Percentiles rank a stretch among this genome's conserved stretches.
These are phyloP conservation scores for Pyrus bretschneideri DNA, from an alignment of 306 rosid species.

Conservation along the genomic window DNA sequence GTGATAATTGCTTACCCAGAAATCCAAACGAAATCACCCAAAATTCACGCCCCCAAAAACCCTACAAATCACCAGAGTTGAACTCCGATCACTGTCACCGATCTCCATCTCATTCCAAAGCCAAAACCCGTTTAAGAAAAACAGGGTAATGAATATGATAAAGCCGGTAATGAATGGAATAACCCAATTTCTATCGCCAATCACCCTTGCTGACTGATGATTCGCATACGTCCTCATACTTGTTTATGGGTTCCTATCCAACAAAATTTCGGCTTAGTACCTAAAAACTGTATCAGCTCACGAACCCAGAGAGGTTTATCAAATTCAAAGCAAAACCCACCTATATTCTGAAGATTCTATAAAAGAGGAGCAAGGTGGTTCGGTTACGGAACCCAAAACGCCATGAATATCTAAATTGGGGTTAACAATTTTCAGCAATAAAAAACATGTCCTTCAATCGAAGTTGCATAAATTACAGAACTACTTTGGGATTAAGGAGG, in stretches of 20 bases:
- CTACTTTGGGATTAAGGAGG: constrained; percentile 29
- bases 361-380: constrained; percentile 16
- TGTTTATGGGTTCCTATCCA: constrained; percentile 13
- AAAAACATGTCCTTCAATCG: constrained; percentile 32
- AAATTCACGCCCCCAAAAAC: no score
- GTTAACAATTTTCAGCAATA: constrained; percentile 18
- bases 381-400: constrained; percentile 20
- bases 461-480: constrained; percentile 13
- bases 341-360: constrained; percentile 11
- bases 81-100: no score
- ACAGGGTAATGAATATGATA: constrained; percentile 52
- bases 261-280: constrained; percentile 4
- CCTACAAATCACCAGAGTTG: no score
- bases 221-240: constrained; percentile 82
- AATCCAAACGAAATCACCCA: no score
- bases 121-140: constrained; percentile 18
- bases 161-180: constrained; percentile 79
- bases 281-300: constrained; percentile 24
- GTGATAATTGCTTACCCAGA: no score
- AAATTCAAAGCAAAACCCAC: constrained; percentile 31
- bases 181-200: constrained; percentile 77
- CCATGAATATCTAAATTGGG: constrained; percentile 26
- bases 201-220: constrained; percentile 67
- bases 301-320: constrained; percentile 9
- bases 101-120: no score